Conservation (phyloP, 805 yeast species). For the Zygosaccharomyces rouxii region DNA sequence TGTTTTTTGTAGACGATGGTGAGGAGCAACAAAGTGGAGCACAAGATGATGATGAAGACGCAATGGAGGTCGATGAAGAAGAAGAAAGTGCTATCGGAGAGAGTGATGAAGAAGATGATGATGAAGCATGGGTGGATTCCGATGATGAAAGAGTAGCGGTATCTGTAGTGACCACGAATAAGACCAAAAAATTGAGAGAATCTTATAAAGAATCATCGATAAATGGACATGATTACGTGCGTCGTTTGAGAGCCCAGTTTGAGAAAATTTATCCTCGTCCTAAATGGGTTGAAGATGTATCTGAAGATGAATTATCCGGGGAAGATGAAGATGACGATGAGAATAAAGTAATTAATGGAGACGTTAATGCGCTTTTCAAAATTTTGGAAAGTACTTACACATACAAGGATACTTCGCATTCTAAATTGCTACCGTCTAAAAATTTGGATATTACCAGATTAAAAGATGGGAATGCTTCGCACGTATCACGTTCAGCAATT, state of each 20-base stretch:
- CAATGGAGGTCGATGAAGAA: slow-evolving; percentile 18
- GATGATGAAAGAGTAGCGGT: slow-evolving; percentile 77
- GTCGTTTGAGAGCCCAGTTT: slow-evolving; percentile 67
- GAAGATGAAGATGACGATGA: slow-evolving; percentile 26
- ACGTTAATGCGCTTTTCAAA: slow-evolving; percentile 39
- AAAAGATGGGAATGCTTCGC: slow-evolving; percentile 77
- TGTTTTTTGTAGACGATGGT: slow-evolving; percentile 28
- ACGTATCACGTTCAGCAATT: slow-evolving; percentile 71
- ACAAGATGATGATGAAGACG: slow-evolving; percentile 23
- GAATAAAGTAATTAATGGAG: slow-evolving; percentile 36
- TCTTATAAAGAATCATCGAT: slow-evolving; percentile 50
- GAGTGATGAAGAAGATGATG: slow-evolving; percentile 32
- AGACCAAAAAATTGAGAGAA: slow-evolving; percentile 66
- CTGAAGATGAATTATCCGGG: slow-evolving; percentile 29
- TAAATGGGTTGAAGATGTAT: slow-evolving; percentile 56
- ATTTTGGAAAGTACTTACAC: slow-evolving; percentile 39
- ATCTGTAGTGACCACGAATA: slow-evolving; percentile 55
- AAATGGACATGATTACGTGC: slow-evolving; percentile 56
- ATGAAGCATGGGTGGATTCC: slow-evolving; percentile 78
- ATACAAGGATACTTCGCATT: slow-evolving; percentile 38
- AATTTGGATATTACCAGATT: slow-evolving; percentile 73
- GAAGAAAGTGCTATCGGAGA: slow-evolving; percentile 32
- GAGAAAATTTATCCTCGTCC: slow-evolving; percentile 78
- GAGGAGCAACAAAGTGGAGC: slow-evolving; percentile 14
- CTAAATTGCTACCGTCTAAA: slow-evolving; percentile 62